Evolutionary conservation across 2,329 filamentous ascomycete genomes (phyloP), one percentile per base, ranked within the genome.

Genomic region (Colletotrichum karsti): DNA sequence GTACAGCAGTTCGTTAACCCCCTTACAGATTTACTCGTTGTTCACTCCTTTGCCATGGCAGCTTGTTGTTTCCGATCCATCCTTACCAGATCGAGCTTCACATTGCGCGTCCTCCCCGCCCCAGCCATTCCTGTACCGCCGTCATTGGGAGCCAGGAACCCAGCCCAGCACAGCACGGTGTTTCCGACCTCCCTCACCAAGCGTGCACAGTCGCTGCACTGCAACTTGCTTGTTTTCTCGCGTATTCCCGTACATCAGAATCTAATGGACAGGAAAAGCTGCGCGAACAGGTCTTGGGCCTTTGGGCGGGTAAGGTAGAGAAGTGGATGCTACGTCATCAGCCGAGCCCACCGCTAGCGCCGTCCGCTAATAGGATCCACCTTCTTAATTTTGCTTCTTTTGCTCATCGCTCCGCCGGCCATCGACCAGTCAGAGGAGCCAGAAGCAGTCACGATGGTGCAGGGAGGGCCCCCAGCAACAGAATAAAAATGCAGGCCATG

Each of bases 281-380:
- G 60, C 53, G 54, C 37, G 46, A 68, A 54, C 53, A n/a, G n/a
- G n/a, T 65, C 39, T 65, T 58, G 46, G 30, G 37, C 61, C n/a
- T n/a, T n/a, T n/a, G n/a, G n/a, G n/a, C n/a, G n/a, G n/a, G n/a
- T n/a, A n/a, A 46, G 18, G 35, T 51, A 64, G 41, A 35, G 33
- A 35, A 55, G 59, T 64, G 53, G 48, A 37, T 67, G 48, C 66
- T 69, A 69, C 66, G 66, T 69, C 66, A 69, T 69, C 55, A 67
- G 56, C 50, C 41, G 13, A 57, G 41, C 48, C 55, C 64, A 50
- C 33, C 28, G 35, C 56, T 66, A 61, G 56, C 50, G 66, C 41
- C 12, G 26, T 10, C 4, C 20, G 18, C n/a, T 24, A 15, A 35
- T 46, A 22, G 42, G 37, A 30, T 22, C 37, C 28, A 18, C 54